Evolutionary conservation across 73 alveolate species (phyloP), one percentile per base, ranked within the genome.

Genomic region (Paramecium sonneborni): DNA sequence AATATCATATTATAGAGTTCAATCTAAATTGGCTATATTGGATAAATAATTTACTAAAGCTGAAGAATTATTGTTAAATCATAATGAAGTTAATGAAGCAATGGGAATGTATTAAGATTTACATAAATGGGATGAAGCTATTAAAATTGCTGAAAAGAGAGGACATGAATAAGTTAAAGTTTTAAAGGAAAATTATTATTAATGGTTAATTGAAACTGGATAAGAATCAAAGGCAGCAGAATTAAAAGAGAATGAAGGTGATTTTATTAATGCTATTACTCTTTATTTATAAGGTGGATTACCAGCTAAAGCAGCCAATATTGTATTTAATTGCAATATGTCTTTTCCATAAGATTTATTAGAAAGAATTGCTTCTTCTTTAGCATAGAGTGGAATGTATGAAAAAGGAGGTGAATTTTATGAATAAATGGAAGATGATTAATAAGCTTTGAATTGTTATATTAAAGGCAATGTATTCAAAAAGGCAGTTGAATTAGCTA

Each of bases 381-480:
- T 97, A 92, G 93, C 97, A 70, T 96, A 97, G 68, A 96, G 98
- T 35, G 99, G 99, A 28, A 98, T 99, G 99, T 96, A 97, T 86
- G 99, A 98, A 94, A 98, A 98, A 92, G 99, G 99, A 30, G 99
- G 99, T 48, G 99, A 98, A 92, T 97, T 98, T 97, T 98, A 96
- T 95, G 99, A 99, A 90, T 96, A 97, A 86, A 94, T 99, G 97
- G 99, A 99, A 44, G 68, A 96, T 95, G 93, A 97, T 95, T 67
- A 99, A 97, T 85, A 97, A 30, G 99, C 99, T 41, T 96, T 99
- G 85, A 99, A 99, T 85, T 96, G 99, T n/a, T 99, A 98, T 92
- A 98, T 98, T 34, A 97, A 98, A 92, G 99, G 99, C 0, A 97
- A 96, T 85, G 98, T 99, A 72, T 99, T 95, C 96, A 93, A 99